These are phyloP conservation scores for Tylopilus sp. DNA, from an alignment of 1,284 basidiomycete species.

Conservation along the genomic window DNA sequence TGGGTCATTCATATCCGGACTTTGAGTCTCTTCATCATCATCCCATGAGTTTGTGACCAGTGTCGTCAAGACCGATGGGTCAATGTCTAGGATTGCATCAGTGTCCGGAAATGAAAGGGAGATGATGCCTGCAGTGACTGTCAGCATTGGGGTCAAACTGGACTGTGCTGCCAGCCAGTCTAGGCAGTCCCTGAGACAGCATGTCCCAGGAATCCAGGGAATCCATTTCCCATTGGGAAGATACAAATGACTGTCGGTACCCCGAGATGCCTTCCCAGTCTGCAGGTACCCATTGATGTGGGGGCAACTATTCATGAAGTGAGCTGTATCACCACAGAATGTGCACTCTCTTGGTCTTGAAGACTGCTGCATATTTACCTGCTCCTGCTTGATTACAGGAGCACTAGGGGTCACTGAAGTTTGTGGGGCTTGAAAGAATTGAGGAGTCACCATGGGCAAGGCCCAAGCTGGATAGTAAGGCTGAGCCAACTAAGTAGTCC, in stretches of 20 bases:
- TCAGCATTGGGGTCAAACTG: neutral
- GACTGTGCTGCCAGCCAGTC: neutral
- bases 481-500: neutral
- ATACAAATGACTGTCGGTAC: neutral
- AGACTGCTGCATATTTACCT: neutral
- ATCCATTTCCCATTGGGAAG: neutral
- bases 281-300: neutral
- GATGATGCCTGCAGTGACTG: neutral
- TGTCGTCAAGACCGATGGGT: neutral
- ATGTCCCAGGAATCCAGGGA: neutral
- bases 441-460: no score
- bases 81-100: neutral
- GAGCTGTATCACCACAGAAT: neutral
- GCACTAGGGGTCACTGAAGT: neutral
- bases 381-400: neutral
- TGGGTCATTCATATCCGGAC: neutral
- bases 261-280: neutral
- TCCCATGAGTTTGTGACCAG: no score
- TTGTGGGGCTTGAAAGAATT: neutral
- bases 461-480: neutral
- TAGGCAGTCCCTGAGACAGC: neutral
- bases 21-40: neutral
- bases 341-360: neutral
- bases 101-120: neutral
- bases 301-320: neutral